Evolutionary conservation across 768 basidiomycete species (phyloP).

Genomic region (Daedalea quercina): DNA sequence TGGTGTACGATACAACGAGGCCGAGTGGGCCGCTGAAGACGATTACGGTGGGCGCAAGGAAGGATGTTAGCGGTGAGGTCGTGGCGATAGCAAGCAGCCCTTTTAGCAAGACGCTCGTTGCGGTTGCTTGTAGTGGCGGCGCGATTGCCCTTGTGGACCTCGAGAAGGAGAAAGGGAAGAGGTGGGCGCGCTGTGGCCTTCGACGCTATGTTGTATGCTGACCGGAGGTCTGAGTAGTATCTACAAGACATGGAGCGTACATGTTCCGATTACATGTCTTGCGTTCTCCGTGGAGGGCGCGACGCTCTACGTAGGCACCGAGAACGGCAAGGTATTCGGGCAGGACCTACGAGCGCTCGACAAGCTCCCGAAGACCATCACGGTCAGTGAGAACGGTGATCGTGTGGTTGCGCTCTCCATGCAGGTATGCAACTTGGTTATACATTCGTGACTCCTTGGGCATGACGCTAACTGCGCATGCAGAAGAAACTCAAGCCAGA

Average conservation of each 20-base stretch:
- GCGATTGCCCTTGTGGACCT: constrained; percentile 57
- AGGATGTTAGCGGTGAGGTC: constrained; percentile 40
- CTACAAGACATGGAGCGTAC: constrained; percentile 22
- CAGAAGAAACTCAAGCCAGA: constrained; percentile 18
- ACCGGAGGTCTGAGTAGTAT: background rate
- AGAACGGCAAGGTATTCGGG: constrained; percentile 54
- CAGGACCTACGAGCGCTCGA: constrained; percentile 62
- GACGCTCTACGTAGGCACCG: constrained; percentile 58
- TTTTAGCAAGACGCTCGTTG: constrained; percentile 69
- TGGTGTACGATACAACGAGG: constrained; percentile 57
- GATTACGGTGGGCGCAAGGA: constrained; percentile 36
- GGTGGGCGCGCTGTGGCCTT: constrained; percentile 31
- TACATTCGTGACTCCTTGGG: background rate
- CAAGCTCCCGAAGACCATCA: constrained; percentile 50
- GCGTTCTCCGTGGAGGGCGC: constrained; percentile 67
- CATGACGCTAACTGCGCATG: background rate
- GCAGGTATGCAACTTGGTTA: constrained; percentile 42
- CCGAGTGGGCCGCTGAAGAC: constrained; percentile 50
- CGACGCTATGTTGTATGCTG: too few species aligned
- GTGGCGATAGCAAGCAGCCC: constrained; percentile 58
- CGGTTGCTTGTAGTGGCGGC: constrained; percentile 48
- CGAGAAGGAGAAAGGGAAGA: constrained; percentile 71
- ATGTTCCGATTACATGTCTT: constrained; percentile 49
- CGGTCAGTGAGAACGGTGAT: constrained; percentile 39
- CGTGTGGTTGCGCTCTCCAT: constrained; percentile 48